Conservation (phyloP, 345 rosid genomes). For the Stellera chamaejasme region DNA sequence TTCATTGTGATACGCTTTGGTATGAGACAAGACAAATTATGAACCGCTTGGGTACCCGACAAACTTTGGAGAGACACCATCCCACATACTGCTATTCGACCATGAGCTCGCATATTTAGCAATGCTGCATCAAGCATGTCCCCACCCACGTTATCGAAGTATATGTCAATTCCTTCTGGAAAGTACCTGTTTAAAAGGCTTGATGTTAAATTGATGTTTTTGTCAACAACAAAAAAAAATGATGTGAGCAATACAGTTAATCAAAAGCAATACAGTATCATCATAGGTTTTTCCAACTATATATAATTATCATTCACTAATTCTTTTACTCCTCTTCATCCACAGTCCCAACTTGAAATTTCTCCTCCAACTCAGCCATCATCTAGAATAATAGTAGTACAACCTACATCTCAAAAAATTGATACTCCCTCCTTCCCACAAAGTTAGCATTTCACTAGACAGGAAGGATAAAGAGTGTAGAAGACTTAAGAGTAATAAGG, state of each 20-base stretch:
- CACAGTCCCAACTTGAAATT: too few species aligned
- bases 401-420: too few species aligned
- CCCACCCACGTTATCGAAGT: slow-evolving; percentile 79
- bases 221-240: background rate
- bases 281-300: too few species aligned
- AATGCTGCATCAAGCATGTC: slow-evolving; percentile 60
- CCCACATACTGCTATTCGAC: slow-evolving; percentile 66
- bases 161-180: slow-evolving; percentile 60
- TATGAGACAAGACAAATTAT: slow-evolving; percentile 33
- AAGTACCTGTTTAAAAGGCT: slow-evolving; percentile 32
- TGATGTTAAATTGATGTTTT: background rate
- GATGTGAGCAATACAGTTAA: background rate
- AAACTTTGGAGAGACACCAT: slow-evolving; percentile 47
- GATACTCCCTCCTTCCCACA: too few species aligned
- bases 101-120: slow-evolving; percentile 51
- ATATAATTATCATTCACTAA: too few species aligned
- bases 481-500: too few species aligned
- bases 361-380: too few species aligned
- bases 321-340: too few species aligned
- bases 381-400: too few species aligned
- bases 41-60: slow-evolving; percentile 34
- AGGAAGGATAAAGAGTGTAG: too few species aligned
- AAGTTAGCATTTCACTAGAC: too few species aligned
- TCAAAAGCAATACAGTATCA: too few species aligned
- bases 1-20: slow-evolving; percentile 42